phyloP scores from a whole-genome alignment of 78 protist species.

The Chrysochromulina tobinii region DNA sequence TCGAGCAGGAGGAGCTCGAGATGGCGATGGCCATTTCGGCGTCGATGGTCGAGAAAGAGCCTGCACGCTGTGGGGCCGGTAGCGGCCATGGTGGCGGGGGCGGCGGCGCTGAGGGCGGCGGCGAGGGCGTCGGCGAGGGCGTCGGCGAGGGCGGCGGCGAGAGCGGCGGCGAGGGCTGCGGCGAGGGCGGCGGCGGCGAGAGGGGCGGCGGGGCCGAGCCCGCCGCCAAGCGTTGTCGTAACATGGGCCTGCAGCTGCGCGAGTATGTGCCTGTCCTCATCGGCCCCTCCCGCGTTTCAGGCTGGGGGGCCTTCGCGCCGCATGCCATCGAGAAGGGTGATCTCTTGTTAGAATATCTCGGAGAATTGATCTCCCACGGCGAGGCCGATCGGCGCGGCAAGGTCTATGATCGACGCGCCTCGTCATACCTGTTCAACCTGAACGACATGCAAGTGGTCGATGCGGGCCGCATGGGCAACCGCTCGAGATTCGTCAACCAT shows the following conservation, averaged over 20 bases:
- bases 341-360: not conserved
- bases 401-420: not conserved
- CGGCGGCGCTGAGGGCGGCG: too few relatives aligned
- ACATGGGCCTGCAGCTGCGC: not conserved
- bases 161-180: too few relatives aligned
- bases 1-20: too few relatives aligned
- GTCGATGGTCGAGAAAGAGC: too few relatives aligned
- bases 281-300: not conserved
- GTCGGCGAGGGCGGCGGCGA: too few relatives aligned
- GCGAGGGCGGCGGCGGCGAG: not conserved
- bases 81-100: too few relatives aligned
- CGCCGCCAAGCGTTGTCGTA: not conserved
- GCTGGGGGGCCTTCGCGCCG: not conserved
- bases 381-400: slow-evolving; percentile 30
- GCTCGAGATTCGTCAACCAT: not conserved
- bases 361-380: slow-evolving; percentile 24
- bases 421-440: slow-evolving; percentile 1
- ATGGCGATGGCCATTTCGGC: too few relatives aligned
- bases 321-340: not conserved
- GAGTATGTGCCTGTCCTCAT: not conserved
- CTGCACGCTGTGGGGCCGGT: too few relatives aligned
- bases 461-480: not conserved
- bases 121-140: too few relatives aligned
- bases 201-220: not conserved
- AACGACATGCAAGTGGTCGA: not conserved